Evolutionary conservation across 805 yeast genomes (phyloP).

Genomic region (Debaryomyces tyrocola): DNA sequence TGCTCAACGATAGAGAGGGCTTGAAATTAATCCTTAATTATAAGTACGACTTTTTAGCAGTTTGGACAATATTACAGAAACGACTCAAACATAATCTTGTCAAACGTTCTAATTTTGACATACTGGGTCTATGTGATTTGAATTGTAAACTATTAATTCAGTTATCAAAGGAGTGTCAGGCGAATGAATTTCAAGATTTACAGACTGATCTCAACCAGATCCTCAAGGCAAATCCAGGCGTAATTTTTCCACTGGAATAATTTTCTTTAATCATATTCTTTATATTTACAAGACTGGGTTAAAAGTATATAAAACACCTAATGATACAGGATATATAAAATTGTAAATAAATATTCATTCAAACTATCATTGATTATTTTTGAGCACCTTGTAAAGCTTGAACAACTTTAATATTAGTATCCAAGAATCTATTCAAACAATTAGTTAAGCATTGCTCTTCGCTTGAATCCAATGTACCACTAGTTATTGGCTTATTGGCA

Average conservation of each 20-base stretch:
- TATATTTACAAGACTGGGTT: not conserved
- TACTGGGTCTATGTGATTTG: not conserved
- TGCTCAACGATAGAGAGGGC: slow-evolving; percentile 16
- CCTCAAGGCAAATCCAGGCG: too few relatives aligned
- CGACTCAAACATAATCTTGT: not conserved
- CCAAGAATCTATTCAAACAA: slow-evolving; percentile 84
- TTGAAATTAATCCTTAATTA: slow-evolving; percentile 20
- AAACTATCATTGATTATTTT: slow-evolving; percentile 11
- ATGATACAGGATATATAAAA: not conserved
- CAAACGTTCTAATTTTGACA: not conserved
- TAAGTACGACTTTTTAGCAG: slow-evolving; percentile 34
- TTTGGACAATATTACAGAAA: slow-evolving; percentile 29
- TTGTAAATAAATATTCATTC: not conserved
- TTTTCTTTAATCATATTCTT: not conserved
- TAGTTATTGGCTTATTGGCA: slow-evolving; percentile 39
- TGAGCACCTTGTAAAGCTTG: slow-evolving; percentile 46
- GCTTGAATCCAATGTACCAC: slow-evolving; percentile 47
- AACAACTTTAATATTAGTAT: slow-evolving; percentile 83
- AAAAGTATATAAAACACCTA: not conserved
- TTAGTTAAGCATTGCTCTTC: slow-evolving; percentile 77
- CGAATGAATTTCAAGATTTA: not conserved
- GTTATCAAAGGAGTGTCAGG: not conserved
- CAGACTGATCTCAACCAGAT: not conserved
- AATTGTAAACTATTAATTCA: not conserved
- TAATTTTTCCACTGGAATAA: too few relatives aligned